These are phyloP conservation scores for Azolla pinnata DNA, from an alignment of 75 land plant species.

Conservation along the genomic window DNA sequence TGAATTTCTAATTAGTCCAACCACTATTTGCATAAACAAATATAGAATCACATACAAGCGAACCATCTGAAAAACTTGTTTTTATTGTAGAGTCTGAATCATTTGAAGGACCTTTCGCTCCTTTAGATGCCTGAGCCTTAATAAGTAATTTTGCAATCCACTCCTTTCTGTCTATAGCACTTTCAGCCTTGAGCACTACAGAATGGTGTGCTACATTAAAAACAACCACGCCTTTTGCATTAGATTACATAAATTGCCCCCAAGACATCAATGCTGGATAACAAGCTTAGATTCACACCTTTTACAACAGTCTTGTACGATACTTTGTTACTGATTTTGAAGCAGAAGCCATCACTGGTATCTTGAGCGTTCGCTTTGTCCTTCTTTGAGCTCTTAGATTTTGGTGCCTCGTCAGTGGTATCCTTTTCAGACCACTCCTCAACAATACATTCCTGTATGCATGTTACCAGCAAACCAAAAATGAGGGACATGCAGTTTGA, in stretches of 20 bases:
- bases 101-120: conserved; percentile 28
- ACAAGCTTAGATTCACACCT: no score
- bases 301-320: conserved; percentile 85
- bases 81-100: conserved; percentile 48
- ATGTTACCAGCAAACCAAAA: neutral
- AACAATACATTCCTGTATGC: conserved; percentile 63
- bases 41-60: conserved; percentile 52
- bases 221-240: no score
- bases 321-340: conserved; percentile 74
- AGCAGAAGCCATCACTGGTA: conserved; percentile 43
- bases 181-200: conserved; percentile 85
- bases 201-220: conserved; percentile 75
- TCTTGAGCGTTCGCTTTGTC: conserved; percentile 72
- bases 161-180: conserved; percentile 65
- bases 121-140: conserved; percentile 45
- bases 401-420: conserved; percentile 35
- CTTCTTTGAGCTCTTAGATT: conserved; percentile 53
- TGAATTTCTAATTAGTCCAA: no score
- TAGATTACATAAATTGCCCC: no score
- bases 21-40: no score
- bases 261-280: no score
- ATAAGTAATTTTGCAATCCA: conserved; percentile 62
- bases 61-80: conserved; percentile 70
- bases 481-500: neutral
- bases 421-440: conserved; percentile 72